Evolutionary conservation across 331 rosid species (phyloP).

Genomic region (Erythrophleum ivorense): DNA sequence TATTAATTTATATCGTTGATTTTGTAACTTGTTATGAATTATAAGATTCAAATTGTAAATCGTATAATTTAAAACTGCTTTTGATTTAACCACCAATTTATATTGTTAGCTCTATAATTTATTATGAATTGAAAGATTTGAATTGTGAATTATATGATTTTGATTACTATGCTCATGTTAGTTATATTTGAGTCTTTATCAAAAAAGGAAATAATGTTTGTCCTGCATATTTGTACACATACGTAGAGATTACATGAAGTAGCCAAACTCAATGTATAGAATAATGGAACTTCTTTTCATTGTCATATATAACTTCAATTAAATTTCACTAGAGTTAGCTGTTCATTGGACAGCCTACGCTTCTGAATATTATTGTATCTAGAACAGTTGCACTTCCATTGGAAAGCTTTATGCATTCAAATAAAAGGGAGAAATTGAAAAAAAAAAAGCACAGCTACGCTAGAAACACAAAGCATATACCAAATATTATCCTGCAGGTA

Average conservation of each 20-base stretch:
- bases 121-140: no score
- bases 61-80: no score
- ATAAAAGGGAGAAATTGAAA: conserved; percentile 6
- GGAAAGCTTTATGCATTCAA: neutral
- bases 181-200: neutral
- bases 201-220: neutral
- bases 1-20: no score
- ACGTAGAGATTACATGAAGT: neutral
- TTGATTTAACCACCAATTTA: no score
- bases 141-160: no score
- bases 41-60: no score
- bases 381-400: neutral
- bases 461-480: neutral
- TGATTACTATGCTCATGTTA: no score
- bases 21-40: no score
- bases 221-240: neutral
- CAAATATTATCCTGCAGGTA: neutral
- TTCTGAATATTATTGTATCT: neutral
- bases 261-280: neutral
- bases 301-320: conserved; percentile 1
- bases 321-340: conserved; percentile 17
- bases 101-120: no score
- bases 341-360: conserved; percentile 37
- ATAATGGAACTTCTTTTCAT: neutral
- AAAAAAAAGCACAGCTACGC: neutral